Conservation (phyloP, 169 alveolate genomes). For the Plasmodium knowlesi region DNA sequence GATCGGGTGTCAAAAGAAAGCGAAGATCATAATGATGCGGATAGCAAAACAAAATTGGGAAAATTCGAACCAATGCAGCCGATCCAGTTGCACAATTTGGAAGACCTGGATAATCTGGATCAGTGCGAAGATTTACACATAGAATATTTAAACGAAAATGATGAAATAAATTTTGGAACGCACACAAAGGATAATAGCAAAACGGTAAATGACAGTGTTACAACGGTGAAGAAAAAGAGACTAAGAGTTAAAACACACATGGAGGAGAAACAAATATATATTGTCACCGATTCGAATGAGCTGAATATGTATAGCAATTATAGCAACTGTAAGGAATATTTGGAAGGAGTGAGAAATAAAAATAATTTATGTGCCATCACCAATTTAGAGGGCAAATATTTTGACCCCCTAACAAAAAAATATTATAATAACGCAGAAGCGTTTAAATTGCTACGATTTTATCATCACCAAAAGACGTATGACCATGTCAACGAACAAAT, state of each 20-base stretch:
- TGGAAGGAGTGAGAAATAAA: constrained; percentile 44
- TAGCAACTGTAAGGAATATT: constrained; percentile 30
- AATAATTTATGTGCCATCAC: constrained; percentile 57
- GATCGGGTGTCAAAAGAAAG: neutral
- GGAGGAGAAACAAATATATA: constrained; percentile 52
- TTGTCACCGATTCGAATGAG: constrained; percentile 43
- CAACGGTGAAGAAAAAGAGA: neutral
- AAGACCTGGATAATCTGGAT: constrained; percentile 35
- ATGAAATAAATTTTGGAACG: constrained; percentile 35
- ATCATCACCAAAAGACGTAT: constrained; percentile 28
- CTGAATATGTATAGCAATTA: constrained; percentile 69
- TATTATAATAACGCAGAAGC: constrained; percentile 60
- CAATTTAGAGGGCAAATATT: constrained; percentile 73
- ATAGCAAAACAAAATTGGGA: neutral
- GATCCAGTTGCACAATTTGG: neutral
- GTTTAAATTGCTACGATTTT: constrained; percentile 47
- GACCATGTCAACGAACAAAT: constrained; percentile 29
- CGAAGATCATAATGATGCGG: neutral
- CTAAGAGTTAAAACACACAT: neutral
- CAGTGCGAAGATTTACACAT: constrained; percentile 72
- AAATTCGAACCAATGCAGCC: neutral
- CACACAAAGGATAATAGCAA: neutral
- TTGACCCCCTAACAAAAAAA: constrained; percentile 70
- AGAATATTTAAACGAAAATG: constrained; percentile 56
- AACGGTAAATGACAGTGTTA: neutral